A percentile compares a stretch with the other conserved stretches of the same genome.
Evolutionary conservation across 2,329 filamentous ascomycete species (phyloP).

Genomic region (Sordariomycetes sp.): DNA sequence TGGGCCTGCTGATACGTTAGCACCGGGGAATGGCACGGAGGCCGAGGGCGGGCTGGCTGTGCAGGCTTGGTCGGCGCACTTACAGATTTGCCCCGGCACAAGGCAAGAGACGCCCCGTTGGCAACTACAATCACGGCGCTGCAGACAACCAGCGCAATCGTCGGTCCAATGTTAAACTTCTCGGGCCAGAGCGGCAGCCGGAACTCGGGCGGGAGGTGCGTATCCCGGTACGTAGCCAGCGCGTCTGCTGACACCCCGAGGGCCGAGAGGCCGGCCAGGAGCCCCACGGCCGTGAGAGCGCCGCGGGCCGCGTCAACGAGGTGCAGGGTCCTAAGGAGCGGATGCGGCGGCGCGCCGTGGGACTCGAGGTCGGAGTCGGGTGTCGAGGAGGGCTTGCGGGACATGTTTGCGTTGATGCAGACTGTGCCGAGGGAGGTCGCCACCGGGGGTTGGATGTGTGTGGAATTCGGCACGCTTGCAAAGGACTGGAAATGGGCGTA

Average conservation of each 20-base stretch:
- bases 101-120: constrained; percentile 32
- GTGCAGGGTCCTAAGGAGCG: constrained; percentile 23
- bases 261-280: constrained; percentile 36
- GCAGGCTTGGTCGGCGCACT: constrained; percentile 15
- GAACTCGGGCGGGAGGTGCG: constrained; percentile 31
- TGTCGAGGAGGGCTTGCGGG: constrained; percentile 22
- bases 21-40: no score
- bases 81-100: constrained; percentile 35
- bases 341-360: constrained; percentile 18
- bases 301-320: constrained; percentile 29
- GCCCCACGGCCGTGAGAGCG: constrained; percentile 32
- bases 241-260: constrained; percentile 41
- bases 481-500: neutral
- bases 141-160: constrained; percentile 37
- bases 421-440: neutral
- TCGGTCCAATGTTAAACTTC: constrained; percentile 42
- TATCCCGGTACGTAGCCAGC: constrained; percentile 39
- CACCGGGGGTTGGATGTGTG: neutral
- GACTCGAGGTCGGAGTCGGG: constrained; percentile 37
- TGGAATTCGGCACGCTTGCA: neutral
- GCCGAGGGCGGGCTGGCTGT: neutral
- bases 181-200: constrained; percentile 44
- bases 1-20: neutral
- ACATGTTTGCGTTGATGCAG: constrained; percentile 4
- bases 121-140: constrained; percentile 33